Evolutionary conservation across 75 land plant species (phyloP).

Genomic region (Adiantum capillusveneris): DNA sequence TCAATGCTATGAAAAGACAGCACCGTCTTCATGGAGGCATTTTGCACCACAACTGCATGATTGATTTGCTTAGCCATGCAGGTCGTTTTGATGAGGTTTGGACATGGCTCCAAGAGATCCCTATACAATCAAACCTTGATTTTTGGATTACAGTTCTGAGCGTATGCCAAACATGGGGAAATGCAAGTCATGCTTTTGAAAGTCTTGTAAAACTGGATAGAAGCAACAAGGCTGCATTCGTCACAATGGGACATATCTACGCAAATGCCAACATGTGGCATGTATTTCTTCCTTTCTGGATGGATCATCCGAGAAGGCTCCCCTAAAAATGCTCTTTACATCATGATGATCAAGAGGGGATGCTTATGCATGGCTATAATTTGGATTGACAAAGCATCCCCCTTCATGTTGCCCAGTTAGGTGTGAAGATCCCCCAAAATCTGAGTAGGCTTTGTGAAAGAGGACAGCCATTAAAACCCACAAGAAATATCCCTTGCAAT

Average conservation of each 20-base stretch:
- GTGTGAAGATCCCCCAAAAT: too few species aligned
- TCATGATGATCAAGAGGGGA: too few species aligned
- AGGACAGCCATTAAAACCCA: too few species aligned
- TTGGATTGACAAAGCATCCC: too few species aligned
- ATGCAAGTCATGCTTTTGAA: neutral
- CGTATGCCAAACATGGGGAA: constrained; percentile 5
- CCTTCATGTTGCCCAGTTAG: too few species aligned
- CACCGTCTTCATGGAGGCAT: constrained; percentile 25
- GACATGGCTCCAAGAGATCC: constrained; percentile 32
- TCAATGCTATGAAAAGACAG: constrained; percentile 30
- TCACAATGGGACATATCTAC: constrained; percentile 1
- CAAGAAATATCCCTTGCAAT: too few species aligned
- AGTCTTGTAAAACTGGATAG: neutral
- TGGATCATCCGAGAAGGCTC: too few species aligned
- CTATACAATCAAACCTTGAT: constrained; percentile 25
- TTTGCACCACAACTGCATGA: constrained; percentile 47
- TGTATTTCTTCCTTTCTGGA: too few species aligned
- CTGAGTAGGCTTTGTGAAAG: too few species aligned
- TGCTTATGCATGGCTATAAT: too few species aligned
- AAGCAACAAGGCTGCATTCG: neutral
- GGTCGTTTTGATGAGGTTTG: constrained; percentile 33
- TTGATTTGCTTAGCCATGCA: constrained; percentile 38
- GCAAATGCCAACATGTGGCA: constrained; percentile 3
- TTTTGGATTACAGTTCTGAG: constrained; percentile 34
- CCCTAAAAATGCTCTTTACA: too few species aligned